phyloP scores from a whole-genome alignment of 768 basidiomycete genomes.

The Leccinum obscurum region DNA sequence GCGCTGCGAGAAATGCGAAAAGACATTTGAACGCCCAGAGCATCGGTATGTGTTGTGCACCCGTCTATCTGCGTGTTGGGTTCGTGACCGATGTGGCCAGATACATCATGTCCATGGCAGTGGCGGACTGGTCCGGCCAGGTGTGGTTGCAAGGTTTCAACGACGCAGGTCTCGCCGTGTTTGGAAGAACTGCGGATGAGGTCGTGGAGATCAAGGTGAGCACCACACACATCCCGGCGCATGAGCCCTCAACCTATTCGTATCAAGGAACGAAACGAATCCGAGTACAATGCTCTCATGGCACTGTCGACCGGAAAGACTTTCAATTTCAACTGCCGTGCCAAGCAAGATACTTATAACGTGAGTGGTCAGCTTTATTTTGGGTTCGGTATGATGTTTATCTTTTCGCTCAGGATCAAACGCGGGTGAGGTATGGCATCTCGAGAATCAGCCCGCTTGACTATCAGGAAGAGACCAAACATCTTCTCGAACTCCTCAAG shows the following conservation, averaged over 20 bases:
- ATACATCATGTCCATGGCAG: slow-evolving; percentile 82
- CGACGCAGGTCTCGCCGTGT: slow-evolving; percentile 76
- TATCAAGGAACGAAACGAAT: slow-evolving; percentile 58
- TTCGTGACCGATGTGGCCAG: slow-evolving; percentile 35
- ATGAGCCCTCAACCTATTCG: neutral
- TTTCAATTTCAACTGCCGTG: slow-evolving; percentile 84
- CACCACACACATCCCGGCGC: neutral
- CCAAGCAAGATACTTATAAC: slow-evolving; percentile 84
- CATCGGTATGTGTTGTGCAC: slow-evolving; percentile 59
- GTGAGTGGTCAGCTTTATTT: slow-evolving; percentile 45
- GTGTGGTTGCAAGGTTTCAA: slow-evolving; percentile 96
- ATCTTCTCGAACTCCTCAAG: slow-evolving; percentile 56
- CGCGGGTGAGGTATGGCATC: slow-evolving; percentile 82
- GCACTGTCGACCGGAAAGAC: slow-evolving; percentile 64
- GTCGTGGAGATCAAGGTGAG: slow-evolving; percentile 69
- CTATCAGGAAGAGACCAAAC: slow-evolving; percentile 64
- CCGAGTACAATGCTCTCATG: slow-evolving; percentile 57
- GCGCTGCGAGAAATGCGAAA: slow-evolving; percentile 93
- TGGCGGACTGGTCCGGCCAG: slow-evolving; percentile 88
- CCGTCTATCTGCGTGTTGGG: neutral
- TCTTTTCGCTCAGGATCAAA: slow-evolving; percentile 57
- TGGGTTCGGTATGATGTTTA: neutral
- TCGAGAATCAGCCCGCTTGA: slow-evolving; percentile 63
- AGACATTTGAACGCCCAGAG: slow-evolving; percentile 65
- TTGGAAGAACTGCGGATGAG: slow-evolving; percentile 79